Conservation (phyloP, 352 stramenopile genomes). For the Phytophthora macrochlamydospora region DNA sequence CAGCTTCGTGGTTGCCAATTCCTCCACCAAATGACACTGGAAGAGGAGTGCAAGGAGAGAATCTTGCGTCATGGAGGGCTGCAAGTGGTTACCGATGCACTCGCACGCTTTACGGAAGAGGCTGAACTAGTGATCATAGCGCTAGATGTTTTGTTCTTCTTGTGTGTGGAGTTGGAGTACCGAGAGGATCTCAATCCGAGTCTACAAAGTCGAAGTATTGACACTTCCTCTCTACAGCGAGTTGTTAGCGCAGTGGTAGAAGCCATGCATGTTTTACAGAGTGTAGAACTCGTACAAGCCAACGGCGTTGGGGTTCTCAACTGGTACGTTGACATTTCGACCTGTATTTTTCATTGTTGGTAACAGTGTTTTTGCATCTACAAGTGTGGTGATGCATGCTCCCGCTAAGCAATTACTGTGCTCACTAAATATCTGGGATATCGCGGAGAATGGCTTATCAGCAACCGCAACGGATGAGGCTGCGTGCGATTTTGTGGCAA, state of each 20-base stretch:
- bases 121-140: conserved; percentile 43
- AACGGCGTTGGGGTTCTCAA: conserved; percentile 62
- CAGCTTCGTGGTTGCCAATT: conserved; percentile 69
- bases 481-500: conserved; percentile 37
- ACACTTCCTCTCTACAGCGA: conserved; percentile 1
- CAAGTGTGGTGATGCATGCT: conserved; percentile 30
- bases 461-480: conserved; percentile 20
- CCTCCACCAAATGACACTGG: conserved; percentile 68
- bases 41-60: conserved; percentile 54
- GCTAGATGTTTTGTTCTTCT: conserved; percentile 60
- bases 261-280: conserved; percentile 37
- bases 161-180: conserved; percentile 53
- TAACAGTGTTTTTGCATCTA: background rate
- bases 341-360: background rate
- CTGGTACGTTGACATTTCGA: conserved; percentile 24
- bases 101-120: conserved; percentile 43
- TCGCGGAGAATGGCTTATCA: conserved; percentile 24
- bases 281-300: conserved; percentile 51
- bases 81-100: conserved; percentile 33
- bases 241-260: conserved; percentile 24
- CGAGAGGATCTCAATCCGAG: conserved; percentile 6
- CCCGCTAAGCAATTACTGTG: conserved; percentile 37
- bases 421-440: conserved; percentile 28
- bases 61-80: conserved; percentile 47
- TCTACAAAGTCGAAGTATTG: conserved; percentile 4